Base-by-base conservation (phyloP, 192 early-diverging fungal genomes). In the Haplosporangium gracile region DNA sequence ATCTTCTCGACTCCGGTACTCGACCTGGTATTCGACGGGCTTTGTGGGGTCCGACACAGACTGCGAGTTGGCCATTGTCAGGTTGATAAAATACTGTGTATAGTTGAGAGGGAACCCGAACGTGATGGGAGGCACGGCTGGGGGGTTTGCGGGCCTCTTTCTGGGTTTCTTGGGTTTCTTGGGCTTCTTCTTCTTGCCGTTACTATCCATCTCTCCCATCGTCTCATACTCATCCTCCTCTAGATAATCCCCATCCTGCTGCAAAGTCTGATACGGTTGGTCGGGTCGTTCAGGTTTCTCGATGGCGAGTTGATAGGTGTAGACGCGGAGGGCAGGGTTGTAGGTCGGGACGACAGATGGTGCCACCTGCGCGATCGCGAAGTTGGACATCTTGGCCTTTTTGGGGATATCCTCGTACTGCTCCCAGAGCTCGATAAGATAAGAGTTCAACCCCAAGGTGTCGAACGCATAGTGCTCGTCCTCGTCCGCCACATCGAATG, bases 311-410 rank as follows among this genome's bases (percentile, higher is more conserved):
- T 91, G 86, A 60, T 95, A 95, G 57, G 89, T 80, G 53, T 91
- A 91, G 0, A 94, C 83, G n/a, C 93, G 92, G 72, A 94, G 92
- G 0, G 90, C 84, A 5, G 94, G 95, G 68, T 91, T 82, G 73
- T 92, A 94, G 15, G 88, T 91, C 29, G 95, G 95, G 15, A 96
- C 81, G 0, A 96, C 89, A 60, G 93, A 91, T 4, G 95, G 95
- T 15, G 92, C 88, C 0, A 96, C 89, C 5, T 89, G 87, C 10
- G 90, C 88, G 4, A 90, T 85, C 4, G 81, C 88, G 60, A 87
- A 89, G 24, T 89, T 78, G 39, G 26, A 76, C 26, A 76, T 16
- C 38, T 91, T 86, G 70, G 76, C 83, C 6, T 73, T 39, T 3
- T 60, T 75, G 22, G 79, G 78, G 26, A 83, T 78, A 36, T 82